Evolutionary conservation across 2,329 filamentous ascomycete genomes (phyloP).

Genomic region (Fonsecaea pugnacius): DNA sequence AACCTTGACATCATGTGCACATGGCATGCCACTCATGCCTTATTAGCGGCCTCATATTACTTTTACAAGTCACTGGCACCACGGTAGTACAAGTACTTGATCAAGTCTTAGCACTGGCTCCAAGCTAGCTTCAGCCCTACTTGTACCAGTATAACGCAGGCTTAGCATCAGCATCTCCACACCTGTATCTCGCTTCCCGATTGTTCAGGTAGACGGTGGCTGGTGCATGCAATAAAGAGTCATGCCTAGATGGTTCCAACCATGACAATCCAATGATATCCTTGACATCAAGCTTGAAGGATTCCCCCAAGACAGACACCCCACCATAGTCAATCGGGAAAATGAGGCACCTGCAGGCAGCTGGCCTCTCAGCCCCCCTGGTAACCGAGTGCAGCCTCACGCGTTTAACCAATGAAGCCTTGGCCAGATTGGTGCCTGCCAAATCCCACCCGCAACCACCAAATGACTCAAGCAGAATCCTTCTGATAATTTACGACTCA

Average conservation of each 20-base stretch:
- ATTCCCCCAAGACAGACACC: background rate
- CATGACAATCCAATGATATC: constrained; percentile 6
- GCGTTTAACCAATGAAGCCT: constrained; percentile 1
- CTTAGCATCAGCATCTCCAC: constrained; percentile 1
- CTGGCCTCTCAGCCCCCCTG: constrained; percentile 6
- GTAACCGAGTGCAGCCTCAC: constrained; percentile 7
- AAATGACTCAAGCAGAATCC: constrained; percentile 13
- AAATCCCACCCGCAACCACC: background rate
- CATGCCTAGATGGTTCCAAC: constrained; percentile 1
- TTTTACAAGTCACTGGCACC: background rate
- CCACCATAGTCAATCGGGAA: background rate
- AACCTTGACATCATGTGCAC: background rate
- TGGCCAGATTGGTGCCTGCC: constrained; percentile 3
- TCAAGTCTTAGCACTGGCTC: background rate
- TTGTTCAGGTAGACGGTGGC: background rate
- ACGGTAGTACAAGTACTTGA: background rate
- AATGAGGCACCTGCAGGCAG: constrained; percentile 5
- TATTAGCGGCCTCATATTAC: background rate
- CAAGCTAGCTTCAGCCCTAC: background rate
- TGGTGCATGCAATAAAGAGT: background rate
- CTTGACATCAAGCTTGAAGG: background rate
- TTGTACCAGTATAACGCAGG: no score
- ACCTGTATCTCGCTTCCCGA: background rate
- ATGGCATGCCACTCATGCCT: background rate
- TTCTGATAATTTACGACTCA: background rate